Conservation (phyloP, 2,329 filamentous ascomycete species). For the Pleurostoma richardsiae region DNA sequence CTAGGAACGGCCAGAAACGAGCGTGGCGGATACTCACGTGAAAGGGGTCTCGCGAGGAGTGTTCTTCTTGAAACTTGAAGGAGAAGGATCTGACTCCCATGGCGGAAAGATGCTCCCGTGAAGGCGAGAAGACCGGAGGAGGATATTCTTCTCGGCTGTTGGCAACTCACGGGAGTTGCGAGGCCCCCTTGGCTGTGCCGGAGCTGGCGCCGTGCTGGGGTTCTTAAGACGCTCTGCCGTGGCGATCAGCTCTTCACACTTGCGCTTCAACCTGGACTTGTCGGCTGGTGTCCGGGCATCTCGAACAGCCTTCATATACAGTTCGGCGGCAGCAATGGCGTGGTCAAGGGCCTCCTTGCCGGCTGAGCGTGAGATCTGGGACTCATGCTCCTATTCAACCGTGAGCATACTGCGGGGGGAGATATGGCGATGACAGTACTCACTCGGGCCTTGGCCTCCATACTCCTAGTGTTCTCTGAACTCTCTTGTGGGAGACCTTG, state of each 20-base stretch:
- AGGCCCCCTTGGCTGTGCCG: slow-evolving; percentile 19
- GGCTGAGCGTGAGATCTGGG: slow-evolving; percentile 39
- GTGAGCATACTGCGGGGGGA: neutral
- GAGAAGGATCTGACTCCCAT: slow-evolving; percentile 63
- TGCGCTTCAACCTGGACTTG: slow-evolving; percentile 59
- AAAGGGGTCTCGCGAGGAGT: slow-evolving; percentile 48
- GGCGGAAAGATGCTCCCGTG: slow-evolving; percentile 81
- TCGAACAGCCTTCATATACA: slow-evolving; percentile 72
- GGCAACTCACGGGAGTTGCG: slow-evolving; percentile 55
- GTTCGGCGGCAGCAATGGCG: slow-evolving; percentile 72
- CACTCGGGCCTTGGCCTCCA: slow-evolving; percentile 9
- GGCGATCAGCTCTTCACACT: slow-evolving; percentile 65
- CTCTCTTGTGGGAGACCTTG: too few relatives aligned
- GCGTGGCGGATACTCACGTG: slow-evolving; percentile 43
- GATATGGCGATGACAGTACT: too few relatives aligned
- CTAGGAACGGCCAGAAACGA: slow-evolving; percentile 1
- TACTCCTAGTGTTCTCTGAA: neutral
- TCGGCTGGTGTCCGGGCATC: slow-evolving; percentile 58
- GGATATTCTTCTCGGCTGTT: slow-evolving; percentile 68
- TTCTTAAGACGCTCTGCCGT: slow-evolving; percentile 72
- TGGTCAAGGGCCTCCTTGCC: slow-evolving; percentile 65
- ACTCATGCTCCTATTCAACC: slow-evolving; percentile 44
- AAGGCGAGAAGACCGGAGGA: slow-evolving; percentile 72
- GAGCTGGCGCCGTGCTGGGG: slow-evolving; percentile 12
- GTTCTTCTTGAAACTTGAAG: slow-evolving; percentile 54